Base-by-base conservation (phyloP, 208 protist genomes). In the Leishmania mexicana region DNA sequence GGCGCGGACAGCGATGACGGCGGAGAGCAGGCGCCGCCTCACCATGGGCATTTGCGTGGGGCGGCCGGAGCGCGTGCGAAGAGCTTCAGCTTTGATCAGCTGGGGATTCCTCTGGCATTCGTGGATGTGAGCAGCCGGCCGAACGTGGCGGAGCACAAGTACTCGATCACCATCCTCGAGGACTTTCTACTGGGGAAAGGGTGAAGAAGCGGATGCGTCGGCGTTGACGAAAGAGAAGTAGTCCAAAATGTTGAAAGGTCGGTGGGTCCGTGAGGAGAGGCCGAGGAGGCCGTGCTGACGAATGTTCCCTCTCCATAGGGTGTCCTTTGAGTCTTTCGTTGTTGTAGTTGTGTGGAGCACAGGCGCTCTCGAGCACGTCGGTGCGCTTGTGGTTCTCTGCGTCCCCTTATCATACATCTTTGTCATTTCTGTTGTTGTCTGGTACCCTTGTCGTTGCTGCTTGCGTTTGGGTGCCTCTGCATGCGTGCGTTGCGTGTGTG, bases 91-190 rank as follows among this genome's bases (percentile, higher is more conserved):
- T 96, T 96, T 85, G 86, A 94, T 38, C 79, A 85, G 47, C 86
- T 95, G 62, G 79, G 81, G 0, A 76, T 94, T 75, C 87, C 71
- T 77, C 85, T 72, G 58, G 54, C 40, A 0, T 97, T 97, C 89
- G 88, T 86, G 7, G 92, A 96, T 79, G 84, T 95, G 10, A 95
- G 90, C 77, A 90, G 86, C 75, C 76, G 91, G 21, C 86, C 91
- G n/a, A 82, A 89, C 58, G 40, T 68, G 3, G 70, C 64, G 57
- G 79, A 87, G 62, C 83, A 91, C 75, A 65, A 64, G 13, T 95
- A 93, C 78, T 88, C 83, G 31, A 83, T 90, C 4, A 72, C 89
- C 40, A 60, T 84, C 3, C 75, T 96, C 0, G 78, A 87, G 54
- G 70, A 89, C 7, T 95, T 95, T 77, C 81, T 92, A 42, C 77